Evolutionary conservation across 2,329 filamentous ascomycete species (phyloP), one percentile per base, ranked within the genome.

Genomic region (Botryotinia narcissicola): DNA sequence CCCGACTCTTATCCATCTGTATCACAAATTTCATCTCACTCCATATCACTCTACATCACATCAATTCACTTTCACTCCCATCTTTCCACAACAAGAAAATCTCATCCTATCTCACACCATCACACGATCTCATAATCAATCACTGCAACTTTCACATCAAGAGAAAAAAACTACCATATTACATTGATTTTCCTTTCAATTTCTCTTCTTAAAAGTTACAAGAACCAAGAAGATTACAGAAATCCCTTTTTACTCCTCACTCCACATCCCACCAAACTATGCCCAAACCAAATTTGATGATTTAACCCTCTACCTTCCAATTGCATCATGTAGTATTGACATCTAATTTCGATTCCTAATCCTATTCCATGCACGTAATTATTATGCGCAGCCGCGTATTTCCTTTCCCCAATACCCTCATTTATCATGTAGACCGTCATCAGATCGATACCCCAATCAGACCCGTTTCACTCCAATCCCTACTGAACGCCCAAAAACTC

Each of bases 401-500:
- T 29, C 18, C 16, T 29, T 44, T 32, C 7, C 35, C 25, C 16
- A 42, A 42, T 25, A 20, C n/a, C 12, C 25, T 57, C 66, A 32
- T 57, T 69, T 35, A 40, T 42, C 66, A 69, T 57, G n/a, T 8
- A 16, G 32, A 46, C 29, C 14, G 29, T 51, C 12, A 44, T 59
- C n/a, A 32, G 40, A 44, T 42, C n/a, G 4, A 57, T 57, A 42
- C 66, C 20, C 46, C 5, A 32, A 57, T 18, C 35, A 37, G 54
- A n/a, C 29, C 16, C 18, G 35, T 42, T 4, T 7, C n/a, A 6
- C 25, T 22, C 48, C 48, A 57, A 57, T 57, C 20, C 37, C 51
- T 18, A 32, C n/a, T 57, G 9, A 29, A 69, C 66, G 10, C 66
- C 48, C 37, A 18, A 69, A 69, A 69, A 69, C 48, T 25, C 66